Base-by-base conservation (phyloP, 768 basidiomycete species). In the Tubosaeta sp. region DNA sequence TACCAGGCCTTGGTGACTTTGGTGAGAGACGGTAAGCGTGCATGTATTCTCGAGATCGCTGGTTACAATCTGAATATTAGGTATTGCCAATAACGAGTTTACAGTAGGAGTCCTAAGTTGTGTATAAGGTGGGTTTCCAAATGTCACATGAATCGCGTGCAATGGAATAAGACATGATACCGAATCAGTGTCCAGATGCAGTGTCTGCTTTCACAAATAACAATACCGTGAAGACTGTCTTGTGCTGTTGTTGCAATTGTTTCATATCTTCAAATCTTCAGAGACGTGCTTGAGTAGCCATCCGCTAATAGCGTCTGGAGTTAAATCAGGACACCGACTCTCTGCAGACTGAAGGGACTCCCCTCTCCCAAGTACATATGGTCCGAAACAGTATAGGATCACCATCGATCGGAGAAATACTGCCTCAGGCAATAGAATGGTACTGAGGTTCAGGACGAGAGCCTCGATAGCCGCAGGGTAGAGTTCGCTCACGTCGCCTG, bases 1-100 rank as follows among this genome's bases (percentile, higher is more conserved):
- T 94, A 49, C 93, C 92, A 8, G 93, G 94, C 25, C 75, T 97
- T n/a, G 94, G 94, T n/a, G 94, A 97, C 66, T 97, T 97, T 66
- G 94, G 94, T 46, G 94, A 95, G 66, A 74, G 90, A 64, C 84
- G 90, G 88, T 86, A 59, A 54, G 70, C 34, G 13, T 34, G 13
- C 16, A 32, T 13, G 3, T 34, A 24, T 18, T 36, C 18, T 6
- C 24, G 31, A 10, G 6, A 10, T 14, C 13, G 11, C 18, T 9
- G 11, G 18, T 45, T 0, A 3, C 45, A 21, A 43, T 25, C 41
- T 34, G 29, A 29, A 38, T 8, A 16, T 13, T 31, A 65, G 64
- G 47, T 65, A 65, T 18, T 65, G 64, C 35, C 48, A 65, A 42
- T 65, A 31, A 60, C 18, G 16, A 24, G 24, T 9, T 24, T 31